Evolutionary conservation across 805 yeast genomes (phyloP).

Genomic region (Priceomyces melissophilus): DNA sequence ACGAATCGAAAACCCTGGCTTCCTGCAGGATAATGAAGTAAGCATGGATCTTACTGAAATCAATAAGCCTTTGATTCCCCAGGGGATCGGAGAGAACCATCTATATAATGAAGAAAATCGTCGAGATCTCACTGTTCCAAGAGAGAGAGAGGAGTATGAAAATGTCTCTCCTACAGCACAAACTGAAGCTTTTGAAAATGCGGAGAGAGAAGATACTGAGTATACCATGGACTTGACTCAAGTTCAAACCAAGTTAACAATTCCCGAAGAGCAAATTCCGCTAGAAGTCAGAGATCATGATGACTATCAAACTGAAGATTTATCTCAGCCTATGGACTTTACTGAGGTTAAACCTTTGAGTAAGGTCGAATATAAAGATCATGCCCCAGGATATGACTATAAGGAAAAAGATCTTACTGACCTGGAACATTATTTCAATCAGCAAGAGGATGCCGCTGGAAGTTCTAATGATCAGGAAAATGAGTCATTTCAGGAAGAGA

Average conservation of each 20-base stretch:
- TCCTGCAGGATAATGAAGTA: neutral
- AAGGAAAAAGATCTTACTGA: neutral
- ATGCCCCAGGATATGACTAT: neutral
- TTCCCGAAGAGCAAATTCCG: too few species aligned
- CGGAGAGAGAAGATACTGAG: slow-evolving; percentile 5
- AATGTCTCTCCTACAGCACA: neutral
- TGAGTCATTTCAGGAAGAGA: neutral
- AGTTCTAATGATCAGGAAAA: neutral
- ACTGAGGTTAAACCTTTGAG: slow-evolving; percentile 11
- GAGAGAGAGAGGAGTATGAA: neutral
- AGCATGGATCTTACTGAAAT: neutral
- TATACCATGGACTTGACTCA: slow-evolving; percentile 15
- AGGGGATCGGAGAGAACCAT: neutral
- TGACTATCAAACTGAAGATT: neutral
- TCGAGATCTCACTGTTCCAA: neutral
- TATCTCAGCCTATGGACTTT: slow-evolving; percentile 20
- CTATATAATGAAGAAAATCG: too few species aligned
- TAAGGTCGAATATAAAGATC: neutral
- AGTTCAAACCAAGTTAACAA: neutral
- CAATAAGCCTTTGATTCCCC: neutral
- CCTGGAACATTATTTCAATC: too few species aligned
- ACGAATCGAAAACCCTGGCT: neutral
- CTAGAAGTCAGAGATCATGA: neutral
- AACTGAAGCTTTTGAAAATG: neutral
- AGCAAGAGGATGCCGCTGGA: neutral